A percentile compares a stretch with the other conserved stretches of the same genome.
Conservation (phyloP, 2,329 filamentous ascomycete genomes). For the Alternaria infectoria region DNA sequence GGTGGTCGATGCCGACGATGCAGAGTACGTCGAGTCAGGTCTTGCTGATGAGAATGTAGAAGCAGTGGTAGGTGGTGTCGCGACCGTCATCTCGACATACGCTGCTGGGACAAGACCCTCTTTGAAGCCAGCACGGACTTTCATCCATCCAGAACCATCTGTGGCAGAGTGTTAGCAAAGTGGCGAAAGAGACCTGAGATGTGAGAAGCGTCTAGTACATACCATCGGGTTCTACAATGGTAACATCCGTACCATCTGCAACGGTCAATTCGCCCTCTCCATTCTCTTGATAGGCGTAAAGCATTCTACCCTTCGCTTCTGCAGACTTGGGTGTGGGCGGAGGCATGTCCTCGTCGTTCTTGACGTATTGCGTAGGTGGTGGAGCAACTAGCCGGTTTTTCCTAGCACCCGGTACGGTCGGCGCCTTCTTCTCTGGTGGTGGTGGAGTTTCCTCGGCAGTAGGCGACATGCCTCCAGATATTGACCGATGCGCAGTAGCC, state of each 20-base stretch:
- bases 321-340: constrained; percentile 39
- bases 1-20: constrained; percentile 75
- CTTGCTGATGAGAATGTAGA: constrained; percentile 45
- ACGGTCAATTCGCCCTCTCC: constrained; percentile 83
- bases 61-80: constrained; percentile 47
- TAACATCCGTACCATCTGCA: constrained; percentile 77
- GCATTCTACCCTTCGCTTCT: constrained; percentile 81
- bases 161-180: constrained; percentile 25
- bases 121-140: constrained; percentile 74
- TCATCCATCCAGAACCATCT: constrained; percentile 94
- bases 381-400: constrained; percentile 84
- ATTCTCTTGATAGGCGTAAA: constrained; percentile 83
- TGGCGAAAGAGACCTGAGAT: constrained; percentile 21
- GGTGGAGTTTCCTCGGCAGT: constrained; percentile 57
- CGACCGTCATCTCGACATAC: constrained; percentile 73
- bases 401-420: constrained; percentile 32
- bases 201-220: constrained; percentile 50
- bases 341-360: constrained; percentile 62
- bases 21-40: constrained; percentile 70
- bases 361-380: constrained; percentile 81
- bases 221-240: constrained; percentile 87
- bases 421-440: constrained; percentile 43
- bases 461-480: constrained; percentile 65
- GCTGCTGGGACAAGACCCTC: constrained; percentile 87
- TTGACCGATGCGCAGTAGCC: constrained; percentile 76